phyloP scores from a whole-genome alignment of 1,284 basidiomycete species.

The Earliella scabrosa region DNA sequence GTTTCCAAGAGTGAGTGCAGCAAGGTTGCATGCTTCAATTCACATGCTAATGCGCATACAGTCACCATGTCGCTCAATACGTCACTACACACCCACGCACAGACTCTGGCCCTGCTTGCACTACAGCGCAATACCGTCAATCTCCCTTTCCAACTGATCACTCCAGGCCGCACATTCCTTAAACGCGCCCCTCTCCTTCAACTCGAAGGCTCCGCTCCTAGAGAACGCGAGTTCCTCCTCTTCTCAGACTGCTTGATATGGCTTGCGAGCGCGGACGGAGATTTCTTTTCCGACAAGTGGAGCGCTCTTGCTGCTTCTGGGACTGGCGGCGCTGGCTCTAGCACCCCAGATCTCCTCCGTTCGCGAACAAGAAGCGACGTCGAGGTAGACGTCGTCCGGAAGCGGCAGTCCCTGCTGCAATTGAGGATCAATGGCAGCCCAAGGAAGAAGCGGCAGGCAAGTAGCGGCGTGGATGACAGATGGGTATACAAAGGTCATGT shows the following conservation, averaged over 20 bases:
- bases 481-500: slow-evolving; percentile 75
- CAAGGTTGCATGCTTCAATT: too few species aligned
- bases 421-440: slow-evolving; percentile 31
- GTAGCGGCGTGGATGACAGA: slow-evolving; percentile 53
- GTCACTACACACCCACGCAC: slow-evolving; percentile 76
- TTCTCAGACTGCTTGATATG: slow-evolving; percentile 85
- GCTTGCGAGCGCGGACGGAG: slow-evolving; percentile 59
- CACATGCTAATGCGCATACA: slow-evolving; percentile 34
- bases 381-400: slow-evolving; percentile 37
- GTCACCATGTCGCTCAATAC: slow-evolving; percentile 81
- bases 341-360: slow-evolving; percentile 42
- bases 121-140: slow-evolving; percentile 77
- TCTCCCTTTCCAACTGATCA: slow-evolving; percentile 77
- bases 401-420: slow-evolving; percentile 29
- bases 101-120: slow-evolving; percentile 73
- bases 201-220: slow-evolving; percentile 54
- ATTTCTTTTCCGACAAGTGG: slow-evolving; percentile 35
- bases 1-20: slow-evolving; percentile 74
- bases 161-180: slow-evolving; percentile 78
- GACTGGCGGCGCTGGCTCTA: slow-evolving; percentile 20
- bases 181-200: slow-evolving; percentile 68
- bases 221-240: slow-evolving; percentile 74
- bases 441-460: slow-evolving; percentile 45
- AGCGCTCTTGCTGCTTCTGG: slow-evolving; percentile 10
- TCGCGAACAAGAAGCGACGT: slow-evolving; percentile 66